Base-by-base conservation (phyloP, 75 land plant species). In the Pinus albicaulis region DNA sequence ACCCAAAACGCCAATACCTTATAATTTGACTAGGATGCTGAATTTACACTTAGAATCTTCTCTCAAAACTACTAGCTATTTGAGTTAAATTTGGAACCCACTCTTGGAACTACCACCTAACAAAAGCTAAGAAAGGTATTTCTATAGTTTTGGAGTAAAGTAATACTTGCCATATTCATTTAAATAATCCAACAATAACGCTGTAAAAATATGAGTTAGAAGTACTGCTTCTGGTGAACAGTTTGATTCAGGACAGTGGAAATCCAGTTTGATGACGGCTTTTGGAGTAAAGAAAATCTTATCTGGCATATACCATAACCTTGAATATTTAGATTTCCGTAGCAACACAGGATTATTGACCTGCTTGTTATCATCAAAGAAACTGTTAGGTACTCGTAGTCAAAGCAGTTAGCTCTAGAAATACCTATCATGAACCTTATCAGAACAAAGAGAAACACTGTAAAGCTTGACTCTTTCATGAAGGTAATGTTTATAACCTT, bases 281-380 rank as follows among this genome's bases (percentile, higher is more conserved):
- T 97, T 97, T 0, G 99, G 99, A 74, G 93, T 86, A 56, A 65
- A 79, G 78, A 97, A 97, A 82, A 68, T 84, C 68, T 83, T 85
- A 77, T 97, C 95, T 15, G 98, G 87, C 74, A 94, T 97, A 61
- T 87, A 97, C 99, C 99, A 97, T 60, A 97, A 76, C 78, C 80
- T 90, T 65, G 98, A 97, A 80, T 78, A 85, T 11, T 73, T 55
- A 22, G 98, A 85, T 73, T 87, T 92, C 74, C 88, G 87, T 66
- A 92, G 71, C n/a, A 97, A n/a, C 76, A 64, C 28, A 34, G 99
- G 99, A 72, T 66, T 78, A 14, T 88, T 80, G 23, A 72, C 82
- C 96, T 93, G 86, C 38, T 81, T 7, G 57, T 11, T 31, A 61
- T 61, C 41, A 14, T 68, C n/a, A 68, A 68, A 68, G 13, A 38